Percentiles rank a stretch among this genome's conserved stretches.
Conservation (phyloP, 73 alveolate genomes). For the Paramecium sexaurelia region DNA sequence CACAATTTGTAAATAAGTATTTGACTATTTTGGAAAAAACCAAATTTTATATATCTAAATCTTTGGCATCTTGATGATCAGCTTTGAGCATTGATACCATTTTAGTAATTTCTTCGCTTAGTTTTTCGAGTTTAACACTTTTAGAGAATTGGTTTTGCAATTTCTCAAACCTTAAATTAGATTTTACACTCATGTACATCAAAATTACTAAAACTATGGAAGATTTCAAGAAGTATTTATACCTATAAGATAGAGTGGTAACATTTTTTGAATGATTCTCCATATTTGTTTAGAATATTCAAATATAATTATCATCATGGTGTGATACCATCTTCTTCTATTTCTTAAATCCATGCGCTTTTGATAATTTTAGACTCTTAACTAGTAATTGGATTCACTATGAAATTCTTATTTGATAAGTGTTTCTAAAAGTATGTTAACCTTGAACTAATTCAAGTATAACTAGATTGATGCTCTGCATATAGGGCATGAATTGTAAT, state of each 20-base stretch:
- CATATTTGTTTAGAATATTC: constrained; percentile 15
- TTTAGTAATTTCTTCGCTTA: constrained; percentile 13
- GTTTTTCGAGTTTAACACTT: background rate
- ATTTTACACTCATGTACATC: constrained; percentile 41
- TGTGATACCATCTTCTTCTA: background rate
- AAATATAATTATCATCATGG: background rate
- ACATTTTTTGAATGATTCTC: constrained; percentile 30
- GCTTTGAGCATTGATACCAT: background rate
- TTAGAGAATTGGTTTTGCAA: background rate
- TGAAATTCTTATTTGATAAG: constrained; percentile 8
- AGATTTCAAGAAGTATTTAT: background rate
- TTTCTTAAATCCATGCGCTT: background rate
- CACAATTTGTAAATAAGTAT: constrained; percentile 54
- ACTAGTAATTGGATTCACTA: constrained; percentile 20
- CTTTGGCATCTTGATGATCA: constrained; percentile 24
- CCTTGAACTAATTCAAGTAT: constrained; percentile 3
- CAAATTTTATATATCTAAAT: constrained; percentile 19
- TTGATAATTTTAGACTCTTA: background rate
- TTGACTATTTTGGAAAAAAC: constrained; percentile 46
- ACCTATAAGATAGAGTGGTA: constrained; percentile 40
- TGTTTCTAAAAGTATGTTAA: constrained; percentile 20
- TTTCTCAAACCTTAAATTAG: background rate
- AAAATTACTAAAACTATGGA: background rate
- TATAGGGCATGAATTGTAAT: constrained; percentile 8
- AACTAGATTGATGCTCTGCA: constrained; percentile 43